Evolutionary conservation across 805 yeast genomes (phyloP), one percentile per base, ranked within the genome.

Genomic region (Zygotorulaspora florentina): DNA sequence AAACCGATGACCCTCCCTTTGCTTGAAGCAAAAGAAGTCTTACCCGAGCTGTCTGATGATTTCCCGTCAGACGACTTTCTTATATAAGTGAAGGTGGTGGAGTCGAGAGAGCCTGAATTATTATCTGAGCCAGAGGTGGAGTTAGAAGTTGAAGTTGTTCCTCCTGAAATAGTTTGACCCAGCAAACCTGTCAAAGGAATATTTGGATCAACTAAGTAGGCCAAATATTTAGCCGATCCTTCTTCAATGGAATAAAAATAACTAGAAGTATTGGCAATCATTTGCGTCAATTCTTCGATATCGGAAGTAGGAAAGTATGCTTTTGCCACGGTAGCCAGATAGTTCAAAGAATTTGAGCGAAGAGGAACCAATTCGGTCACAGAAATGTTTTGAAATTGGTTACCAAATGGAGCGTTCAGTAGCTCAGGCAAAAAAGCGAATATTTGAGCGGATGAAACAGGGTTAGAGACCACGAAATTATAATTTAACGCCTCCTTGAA

Each of bases 321-420:
- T 62, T 85, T 85, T 6, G 97, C 98, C 50, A 90, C 86, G 0
- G 97, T 85, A 45, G 87, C 87, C 49, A 88, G 76, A 65, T 87
- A 91, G 39, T 71, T 71, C 40, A 72, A 72, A 11, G 66, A 67
- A 1, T 70, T 45, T 2, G 87, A 76, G 13, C 81, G 74, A 61
- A 81, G 85, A 31, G 98, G 98, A 49, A 83, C 81, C 56, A 91
- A 74, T 62, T 83, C 79, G 47, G 72, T 69, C 53, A 90, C 87
- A 8, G 80, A 63, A 17, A 87, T 77, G 43, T 89, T 78, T 25
- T 70, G 37, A 40, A 42, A 42, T 26, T 35, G 56, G 42, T 63
- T 57, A 11, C 68, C 62, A 55, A 87, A 82, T 46, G 96, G 90
- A 58, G 67, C 75, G 1, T 72, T 67, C 46, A 91, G 70, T 12